Conservation (phyloP, 2,329 filamentous ascomycete genomes). For the Trichoderma atrobrunneum region DNA sequence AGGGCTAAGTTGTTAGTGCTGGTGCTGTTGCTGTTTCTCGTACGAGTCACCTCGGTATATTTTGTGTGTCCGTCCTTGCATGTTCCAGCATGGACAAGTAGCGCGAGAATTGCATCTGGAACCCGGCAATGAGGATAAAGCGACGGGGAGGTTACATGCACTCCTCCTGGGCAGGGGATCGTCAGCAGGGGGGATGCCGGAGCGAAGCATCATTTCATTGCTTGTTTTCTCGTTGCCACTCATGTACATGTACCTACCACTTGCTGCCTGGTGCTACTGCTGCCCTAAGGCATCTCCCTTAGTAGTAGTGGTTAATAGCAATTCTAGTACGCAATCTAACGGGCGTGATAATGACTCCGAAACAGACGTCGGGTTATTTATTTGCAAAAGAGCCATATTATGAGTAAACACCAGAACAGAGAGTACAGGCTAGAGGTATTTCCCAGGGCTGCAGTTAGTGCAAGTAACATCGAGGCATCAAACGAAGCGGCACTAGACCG, state of each 20-base stretch:
- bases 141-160: not conserved
- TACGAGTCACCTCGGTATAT: not conserved
- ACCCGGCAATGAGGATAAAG: not conserved
- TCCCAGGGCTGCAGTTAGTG: not conserved
- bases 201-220: not conserved
- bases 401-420: not conserved
- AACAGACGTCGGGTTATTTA: not conserved
- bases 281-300: not conserved
- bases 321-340: not conserved
- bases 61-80: not conserved
- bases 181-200: not conserved
- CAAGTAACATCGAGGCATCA: not conserved
- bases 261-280: not conserved
- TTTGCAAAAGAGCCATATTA: not conserved
- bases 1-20: not conserved
- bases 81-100: not conserved
- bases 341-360: not conserved
- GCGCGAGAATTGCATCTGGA: not conserved
- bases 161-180: slow-evolving; percentile 1
- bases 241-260: not conserved
- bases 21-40: not conserved
- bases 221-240: not conserved
- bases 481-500: not conserved
- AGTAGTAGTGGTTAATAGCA: not conserved
- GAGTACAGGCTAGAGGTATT: not conserved